Evolutionary conservation across 148 eudicot species (phyloP).

Genomic region (Selenicereus undatus): DNA sequence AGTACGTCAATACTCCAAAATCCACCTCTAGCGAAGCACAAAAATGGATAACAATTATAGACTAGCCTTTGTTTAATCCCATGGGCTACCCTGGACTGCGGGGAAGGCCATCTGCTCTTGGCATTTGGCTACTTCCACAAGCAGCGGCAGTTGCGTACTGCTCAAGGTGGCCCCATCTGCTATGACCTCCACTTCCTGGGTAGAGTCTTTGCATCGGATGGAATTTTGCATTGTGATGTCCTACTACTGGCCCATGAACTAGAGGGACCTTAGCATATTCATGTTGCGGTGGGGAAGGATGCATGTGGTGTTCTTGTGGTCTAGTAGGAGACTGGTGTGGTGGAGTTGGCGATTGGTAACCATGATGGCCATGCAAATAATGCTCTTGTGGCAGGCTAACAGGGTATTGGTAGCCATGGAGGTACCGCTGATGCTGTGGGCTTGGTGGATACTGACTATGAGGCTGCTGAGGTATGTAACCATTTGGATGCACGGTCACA

Average conservation of each 20-base stretch:
- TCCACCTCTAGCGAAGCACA: background rate
- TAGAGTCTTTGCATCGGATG: constrained; percentile 17
- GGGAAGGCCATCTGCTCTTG: constrained; percentile 3
- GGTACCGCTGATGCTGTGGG: constrained; percentile 19
- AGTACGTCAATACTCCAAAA: background rate
- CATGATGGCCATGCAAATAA: background rate
- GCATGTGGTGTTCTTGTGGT: constrained; percentile 9
- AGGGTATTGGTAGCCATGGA: constrained; percentile 19
- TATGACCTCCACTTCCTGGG: constrained; percentile 35
- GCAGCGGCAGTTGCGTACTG: constrained; percentile 18
- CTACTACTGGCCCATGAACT: background rate
- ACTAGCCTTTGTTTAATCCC: background rate
- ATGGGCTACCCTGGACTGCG: constrained; percentile 9
- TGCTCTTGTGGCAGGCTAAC: constrained; percentile 1
- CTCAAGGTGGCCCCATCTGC: constrained; percentile 33
- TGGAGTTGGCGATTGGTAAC: constrained; percentile 8
- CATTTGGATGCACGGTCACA: background rate
- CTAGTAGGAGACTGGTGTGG: constrained; percentile 7
- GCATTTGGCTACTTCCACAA: constrained; percentile 4
- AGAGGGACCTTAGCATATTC: constrained; percentile 12
- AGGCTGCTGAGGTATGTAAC: constrained; percentile 12
- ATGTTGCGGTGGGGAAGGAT: background rate
- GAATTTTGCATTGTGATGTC: constrained; percentile 1
- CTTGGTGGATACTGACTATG: background rate
- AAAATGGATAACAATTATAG: background rate